A percentile compares a stretch with the other conserved stretches of the same genome.
Conservation (phyloP, 495 filamentous ascomycete genomes). For the Beverwykella pulmonaria region DNA sequence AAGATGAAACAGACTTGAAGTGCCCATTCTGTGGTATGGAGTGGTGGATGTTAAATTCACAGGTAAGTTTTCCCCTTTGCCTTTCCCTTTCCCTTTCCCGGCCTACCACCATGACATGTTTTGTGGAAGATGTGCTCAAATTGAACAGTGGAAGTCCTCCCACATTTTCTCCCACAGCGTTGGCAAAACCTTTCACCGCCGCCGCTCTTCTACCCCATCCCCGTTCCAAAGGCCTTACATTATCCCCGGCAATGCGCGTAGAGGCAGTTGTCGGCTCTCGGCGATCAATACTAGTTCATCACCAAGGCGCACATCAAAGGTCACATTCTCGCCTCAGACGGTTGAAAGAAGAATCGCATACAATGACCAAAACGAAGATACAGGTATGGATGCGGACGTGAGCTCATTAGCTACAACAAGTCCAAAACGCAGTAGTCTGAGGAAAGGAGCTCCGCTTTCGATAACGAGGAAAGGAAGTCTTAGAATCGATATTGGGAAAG, state of each 20-base stretch:
- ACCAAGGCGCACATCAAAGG: conserved; percentile 5
- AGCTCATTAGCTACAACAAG: conserved; percentile 11
- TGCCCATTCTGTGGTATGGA: conserved; percentile 29
- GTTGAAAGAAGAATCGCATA: conserved; percentile 24
- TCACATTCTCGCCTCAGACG: conserved; percentile 18
- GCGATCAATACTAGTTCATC: neutral
- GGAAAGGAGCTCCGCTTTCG: neutral
- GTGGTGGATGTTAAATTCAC: conserved; percentile 3
- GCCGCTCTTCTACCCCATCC: neutral
- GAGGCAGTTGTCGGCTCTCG: neutral
- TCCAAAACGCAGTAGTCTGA: conserved; percentile 19
- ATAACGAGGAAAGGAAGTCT: neutral
- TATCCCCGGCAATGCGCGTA: neutral
- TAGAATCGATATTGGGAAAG: neutral
- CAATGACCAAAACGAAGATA: conserved; percentile 14
- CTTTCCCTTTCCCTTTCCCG: neutral
- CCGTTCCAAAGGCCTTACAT: neutral
- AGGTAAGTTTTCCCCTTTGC: neutral
- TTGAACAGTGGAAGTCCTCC: conserved; percentile 9
- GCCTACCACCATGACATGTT: neutral
- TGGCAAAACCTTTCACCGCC: neutral
- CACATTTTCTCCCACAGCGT: conserved; percentile 20
- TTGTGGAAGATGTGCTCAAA: neutral
- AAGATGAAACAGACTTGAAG: conserved; percentile 1
- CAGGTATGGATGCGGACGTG: conserved; percentile 12